These are phyloP conservation scores for Pseudogymnoascus sp. DNA, from an alignment of 2,329 filamentous ascomycete genomes.

Conservation along the genomic window DNA sequence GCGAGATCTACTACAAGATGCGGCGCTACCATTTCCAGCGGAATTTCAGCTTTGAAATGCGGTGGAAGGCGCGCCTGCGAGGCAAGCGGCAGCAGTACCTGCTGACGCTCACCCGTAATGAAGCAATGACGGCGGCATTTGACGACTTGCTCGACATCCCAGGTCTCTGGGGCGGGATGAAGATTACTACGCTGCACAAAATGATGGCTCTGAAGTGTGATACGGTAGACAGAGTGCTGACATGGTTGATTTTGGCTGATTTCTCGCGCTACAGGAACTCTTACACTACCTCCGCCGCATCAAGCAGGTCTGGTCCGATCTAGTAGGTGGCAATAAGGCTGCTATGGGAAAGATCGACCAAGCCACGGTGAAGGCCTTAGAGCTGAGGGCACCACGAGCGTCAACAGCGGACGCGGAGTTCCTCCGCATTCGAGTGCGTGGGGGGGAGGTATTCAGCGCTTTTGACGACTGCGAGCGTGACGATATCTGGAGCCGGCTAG, in stretches of 20 bases:
- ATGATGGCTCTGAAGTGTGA: slow-evolving; percentile 14
- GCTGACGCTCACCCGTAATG: not conserved
- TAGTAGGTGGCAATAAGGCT: not conserved
- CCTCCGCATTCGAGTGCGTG: not conserved
- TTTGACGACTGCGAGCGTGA: not conserved
- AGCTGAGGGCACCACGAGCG: not conserved
- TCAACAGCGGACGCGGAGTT: not conserved
- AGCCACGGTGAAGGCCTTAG: not conserved
- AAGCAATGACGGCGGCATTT: slow-evolving; percentile 12
- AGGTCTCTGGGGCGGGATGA: slow-evolving; percentile 14
- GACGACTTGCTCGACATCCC: slow-evolving; percentile 14
- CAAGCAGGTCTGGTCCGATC: not conserved
- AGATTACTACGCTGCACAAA: slow-evolving; percentile 13
- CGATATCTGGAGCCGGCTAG: not conserved
- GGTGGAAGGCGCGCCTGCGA: slow-evolving; percentile 15
- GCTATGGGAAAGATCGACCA: not conserved
- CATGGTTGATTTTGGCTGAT: not conserved
- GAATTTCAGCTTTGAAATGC: slow-evolving; percentile 12
- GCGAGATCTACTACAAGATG: slow-evolving; percentile 28
- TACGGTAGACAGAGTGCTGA: slow-evolving; percentile 5
- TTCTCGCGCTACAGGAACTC: not conserved
- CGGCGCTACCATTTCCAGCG: slow-evolving; percentile 18
- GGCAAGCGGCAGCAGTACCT: not conserved
- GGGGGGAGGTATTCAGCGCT: not conserved
- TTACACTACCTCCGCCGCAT: slow-evolving; percentile 1